Base-by-base conservation (phyloP, 2,329 filamentous ascomycete species). In the Colletotrichum trifolii region DNA sequence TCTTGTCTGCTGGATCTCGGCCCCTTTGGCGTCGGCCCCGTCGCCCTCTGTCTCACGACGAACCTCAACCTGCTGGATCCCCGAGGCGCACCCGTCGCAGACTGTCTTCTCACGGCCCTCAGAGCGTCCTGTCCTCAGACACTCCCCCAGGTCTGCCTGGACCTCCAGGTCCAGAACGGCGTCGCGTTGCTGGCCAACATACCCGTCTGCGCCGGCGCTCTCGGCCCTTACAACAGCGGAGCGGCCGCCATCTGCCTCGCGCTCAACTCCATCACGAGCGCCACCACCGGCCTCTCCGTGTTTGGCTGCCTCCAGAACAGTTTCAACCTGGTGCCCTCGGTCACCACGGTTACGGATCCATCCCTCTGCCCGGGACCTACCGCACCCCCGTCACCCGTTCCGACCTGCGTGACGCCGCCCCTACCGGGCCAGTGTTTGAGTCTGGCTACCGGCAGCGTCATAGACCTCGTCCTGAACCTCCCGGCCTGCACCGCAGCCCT, bases 111-210 rank as follows among this genome's bases (percentile, higher is more conserved):
- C 15, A n/a, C 15, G 8, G 25, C 43, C 3, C 43, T 46, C 43
- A 15, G 7, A 10, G 43, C 43, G 9, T 46, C 43, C 6, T 46
- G 43, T 17, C 57, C 5, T 9, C 13, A n/a, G 25, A 9, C 43
- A 8, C 61, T 69, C 12, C 68, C 68, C 2, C 38, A 60, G 35
- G 54, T 59, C 34, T 70, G 69, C 45, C 11, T 62, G 15, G 35
- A 43, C 3, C 54, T 70, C 3, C 54, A 15, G 8, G 42, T 33
- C 13, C 15, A 46, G 8, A 52, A 54, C 38, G 67, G 66, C 8
- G 42, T 70, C 15, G 62, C 59, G 1, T 57, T 69, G 11, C 5
- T 62, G 8, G 36, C 54, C 11, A 49, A 61, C 6, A 34, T 70
- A n/a, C 62, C 65, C 3, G 38, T 57, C 6, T 69, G 69, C 60